A percentile compares a stretch with the other conserved stretches of the same genome.
Evolutionary conservation across 2,329 filamentous ascomycete genomes (phyloP).

Genomic region (Teratosphaeria viscida): DNA sequence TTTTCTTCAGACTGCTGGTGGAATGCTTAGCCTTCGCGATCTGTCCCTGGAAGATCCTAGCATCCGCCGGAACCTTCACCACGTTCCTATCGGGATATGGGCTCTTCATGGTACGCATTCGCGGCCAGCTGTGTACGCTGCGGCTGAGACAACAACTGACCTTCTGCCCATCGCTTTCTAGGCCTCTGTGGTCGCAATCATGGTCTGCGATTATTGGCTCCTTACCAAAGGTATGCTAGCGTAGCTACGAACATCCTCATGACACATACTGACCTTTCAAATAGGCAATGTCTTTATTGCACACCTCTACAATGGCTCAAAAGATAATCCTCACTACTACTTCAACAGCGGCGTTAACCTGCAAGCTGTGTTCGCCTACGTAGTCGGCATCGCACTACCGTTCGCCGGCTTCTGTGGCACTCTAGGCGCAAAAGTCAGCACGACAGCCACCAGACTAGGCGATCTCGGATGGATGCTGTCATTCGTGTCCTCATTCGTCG

Average conservation of each 20-base stretch:
- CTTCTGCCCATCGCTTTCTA: neutral
- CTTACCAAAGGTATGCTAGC: slow-evolving; percentile 32
- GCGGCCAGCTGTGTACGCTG: neutral
- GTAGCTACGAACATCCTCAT: too few relatives aligned
- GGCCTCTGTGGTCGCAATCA: slow-evolving; percentile 51
- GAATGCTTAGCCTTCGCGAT: slow-evolving; percentile 41
- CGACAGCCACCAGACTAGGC: slow-evolving; percentile 28
- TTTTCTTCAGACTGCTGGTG: slow-evolving; percentile 15
- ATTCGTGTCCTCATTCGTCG: slow-evolving; percentile 44
- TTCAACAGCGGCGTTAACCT: slow-evolving; percentile 47
- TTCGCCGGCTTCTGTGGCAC: slow-evolving; percentile 44
- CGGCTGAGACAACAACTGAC: neutral
- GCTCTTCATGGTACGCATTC: slow-evolving; percentile 5
- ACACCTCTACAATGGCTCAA: slow-evolving; percentile 35
- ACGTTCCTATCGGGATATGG: slow-evolving; percentile 49
- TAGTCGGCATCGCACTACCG: slow-evolving; percentile 47
- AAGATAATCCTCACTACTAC: slow-evolving; percentile 38
- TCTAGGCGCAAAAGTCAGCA: slow-evolving; percentile 28
- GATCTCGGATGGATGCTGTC: slow-evolving; percentile 55
- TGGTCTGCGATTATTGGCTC: slow-evolving; percentile 50
- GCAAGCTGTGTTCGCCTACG: slow-evolving; percentile 47
- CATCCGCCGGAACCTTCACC: slow-evolving; percentile 47
- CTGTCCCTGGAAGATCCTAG: slow-evolving; percentile 58
- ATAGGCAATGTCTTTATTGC: slow-evolving; percentile 12
- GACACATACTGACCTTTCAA: neutral